Evolutionary conservation across 306 rosid species (phyloP).

Genomic region (Parietaria judaica): DNA sequence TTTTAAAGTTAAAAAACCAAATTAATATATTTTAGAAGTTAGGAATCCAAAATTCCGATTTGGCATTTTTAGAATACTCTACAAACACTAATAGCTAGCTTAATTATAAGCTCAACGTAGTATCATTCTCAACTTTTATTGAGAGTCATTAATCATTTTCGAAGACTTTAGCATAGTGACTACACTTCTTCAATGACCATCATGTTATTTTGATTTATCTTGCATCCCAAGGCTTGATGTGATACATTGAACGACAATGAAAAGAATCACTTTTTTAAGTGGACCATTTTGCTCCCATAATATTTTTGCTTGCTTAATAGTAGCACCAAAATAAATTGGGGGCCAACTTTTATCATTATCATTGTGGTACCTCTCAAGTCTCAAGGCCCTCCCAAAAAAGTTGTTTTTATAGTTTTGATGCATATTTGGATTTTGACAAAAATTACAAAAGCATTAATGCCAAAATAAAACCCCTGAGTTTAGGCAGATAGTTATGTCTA

Average conservation of each 20-base stretch:
- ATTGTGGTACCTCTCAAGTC: not conserved
- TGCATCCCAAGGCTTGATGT: constrained; percentile 18
- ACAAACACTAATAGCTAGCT: not conserved
- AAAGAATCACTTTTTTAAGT: constrained; percentile 5
- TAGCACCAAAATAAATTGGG: constrained; percentile 1
- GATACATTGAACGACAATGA: constrained; percentile 7
- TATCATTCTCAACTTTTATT: constrained; percentile 18
- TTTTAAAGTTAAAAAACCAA: too few relatives aligned
- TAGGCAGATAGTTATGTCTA: constrained; percentile 7
- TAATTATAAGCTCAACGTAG: not conserved
- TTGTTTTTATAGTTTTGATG: constrained; percentile 4
- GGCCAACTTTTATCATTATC: not conserved
- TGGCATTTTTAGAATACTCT: too few relatives aligned
- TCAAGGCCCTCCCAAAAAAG: not conserved
- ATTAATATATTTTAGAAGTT: too few relatives aligned
- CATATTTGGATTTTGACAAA: constrained; percentile 3
- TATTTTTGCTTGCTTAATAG: not conserved
- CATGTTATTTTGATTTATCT: constrained; percentile 9
- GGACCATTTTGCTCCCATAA: constrained; percentile 5
- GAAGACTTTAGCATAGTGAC: constrained; percentile 10
- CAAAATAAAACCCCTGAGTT: not conserved
- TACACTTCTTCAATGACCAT: constrained; percentile 9
- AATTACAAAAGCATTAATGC: not conserved
- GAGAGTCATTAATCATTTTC: constrained; percentile 30
- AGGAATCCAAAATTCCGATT: too few relatives aligned